Base-by-base conservation (phyloP, 176 grass and related monocot species). In the Cenchrus fungigraminus region DNA sequence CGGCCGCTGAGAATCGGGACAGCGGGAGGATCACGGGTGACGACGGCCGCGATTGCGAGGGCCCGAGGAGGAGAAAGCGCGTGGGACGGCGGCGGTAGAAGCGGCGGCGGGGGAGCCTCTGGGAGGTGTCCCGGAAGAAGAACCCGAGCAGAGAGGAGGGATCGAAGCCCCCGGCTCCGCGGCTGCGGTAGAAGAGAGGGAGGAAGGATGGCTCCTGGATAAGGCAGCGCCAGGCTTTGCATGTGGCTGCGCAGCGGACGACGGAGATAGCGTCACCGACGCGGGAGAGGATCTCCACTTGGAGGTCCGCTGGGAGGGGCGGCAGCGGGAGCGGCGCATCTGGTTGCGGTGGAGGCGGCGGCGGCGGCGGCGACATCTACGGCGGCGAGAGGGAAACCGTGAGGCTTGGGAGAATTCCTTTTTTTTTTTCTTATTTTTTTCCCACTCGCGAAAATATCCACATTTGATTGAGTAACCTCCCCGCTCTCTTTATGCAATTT, bases 61-160 rank as follows among this genome's bases (percentile, higher is more conserved):
- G 10, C n/a, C 61, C 50, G 83, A 85, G 62, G 51, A 66, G 72
- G 37, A 77, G 73, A 16, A 85, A 85, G 20, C 83, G 83, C 62
- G 62, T 77, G 73, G 73, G 82, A 1, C 82, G 82, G 49, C 82
- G 62, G 62, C 15, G 82, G 82, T 84, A 84, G 49, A 46, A 51
- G 51, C 73, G 73, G 62, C 73, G 83, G 42, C 73, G 73, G 50
- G 83, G 63, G 14, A 77, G 73, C 34, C 3, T 77, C 14, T 77
- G 73, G 73, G 83, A 85, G 9, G 63, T 68, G 51, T 85, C 83
- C 45, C 15, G 73, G 73, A 85, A 85, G 83, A 85, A 85, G 63
- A 85, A 85, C 0, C 83, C 83, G 5, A 77, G 62, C 3, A 68
- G 73, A 25, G 62, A 4, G 34, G 83, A 44, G 9, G 49, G 37